These are phyloP conservation scores for Forsythia suspensa DNA, from an alignment of 257 asterid genomes.

Conservation along the genomic window DNA sequence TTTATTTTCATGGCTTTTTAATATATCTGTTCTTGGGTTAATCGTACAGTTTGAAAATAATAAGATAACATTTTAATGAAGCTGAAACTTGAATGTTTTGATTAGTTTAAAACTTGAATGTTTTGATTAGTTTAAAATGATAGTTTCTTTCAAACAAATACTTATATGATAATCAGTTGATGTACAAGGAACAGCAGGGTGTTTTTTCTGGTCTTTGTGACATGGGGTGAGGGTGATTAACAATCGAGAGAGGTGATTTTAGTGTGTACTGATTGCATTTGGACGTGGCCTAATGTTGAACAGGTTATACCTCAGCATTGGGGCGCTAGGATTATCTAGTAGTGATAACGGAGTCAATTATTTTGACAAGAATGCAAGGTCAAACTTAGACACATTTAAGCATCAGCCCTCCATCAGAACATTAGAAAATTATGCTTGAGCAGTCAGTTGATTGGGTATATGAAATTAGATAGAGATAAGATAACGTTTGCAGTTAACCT, in stretches of 20 bases:
- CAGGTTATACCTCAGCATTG: background rate
- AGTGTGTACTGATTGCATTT: background rate
- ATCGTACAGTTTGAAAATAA: background rate
- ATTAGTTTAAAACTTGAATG: background rate
- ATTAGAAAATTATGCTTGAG: background rate
- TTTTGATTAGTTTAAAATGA: background rate
- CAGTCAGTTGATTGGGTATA: background rate
- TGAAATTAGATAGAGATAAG: background rate
- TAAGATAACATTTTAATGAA: background rate
- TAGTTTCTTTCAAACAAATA: background rate
- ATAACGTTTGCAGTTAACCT: constrained; percentile 5
- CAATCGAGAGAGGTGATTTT: background rate
- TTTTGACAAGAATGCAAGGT: background rate
- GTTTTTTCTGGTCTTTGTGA: background rate
- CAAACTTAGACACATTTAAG: background rate
- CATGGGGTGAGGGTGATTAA: background rate
- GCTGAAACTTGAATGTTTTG: background rate
- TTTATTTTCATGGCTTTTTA: background rate
- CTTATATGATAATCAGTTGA: background rate
- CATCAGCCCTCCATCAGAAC: background rate
- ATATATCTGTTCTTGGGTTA: background rate
- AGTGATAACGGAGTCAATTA: background rate
- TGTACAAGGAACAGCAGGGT: background rate
- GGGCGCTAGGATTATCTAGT: background rate
- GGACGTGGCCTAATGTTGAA: background rate